These are phyloP conservation scores for Angomonas deanei DNA, from an alignment of 208 protist genomes.

Conservation along the genomic window DNA sequence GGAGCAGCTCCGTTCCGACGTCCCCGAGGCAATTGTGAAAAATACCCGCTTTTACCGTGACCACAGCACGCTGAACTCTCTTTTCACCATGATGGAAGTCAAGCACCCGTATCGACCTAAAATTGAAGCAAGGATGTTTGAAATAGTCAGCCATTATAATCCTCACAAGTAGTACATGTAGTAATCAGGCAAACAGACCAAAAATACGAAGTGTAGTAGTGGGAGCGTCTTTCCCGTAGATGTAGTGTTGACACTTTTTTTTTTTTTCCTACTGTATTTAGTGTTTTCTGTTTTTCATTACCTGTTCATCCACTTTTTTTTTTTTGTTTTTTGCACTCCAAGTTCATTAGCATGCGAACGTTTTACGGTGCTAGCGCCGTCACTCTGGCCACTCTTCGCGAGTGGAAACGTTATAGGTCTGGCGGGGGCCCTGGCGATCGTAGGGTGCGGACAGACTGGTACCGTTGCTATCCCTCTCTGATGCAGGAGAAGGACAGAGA, in stretches of 20 bases:
- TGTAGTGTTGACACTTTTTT: not conserved
- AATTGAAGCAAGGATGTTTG: slow-evolving; percentile 64
- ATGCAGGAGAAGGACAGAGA: slow-evolving; percentile 89
- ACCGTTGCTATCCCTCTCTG: slow-evolving; percentile 83
- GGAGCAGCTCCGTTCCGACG: slow-evolving; percentile 82
- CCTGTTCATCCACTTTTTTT: not conserved
- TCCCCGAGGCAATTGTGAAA: slow-evolving; percentile 54
- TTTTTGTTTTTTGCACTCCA: slow-evolving; percentile 3
- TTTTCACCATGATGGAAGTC: slow-evolving; percentile 82
- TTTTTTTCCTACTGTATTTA: too few relatives aligned
- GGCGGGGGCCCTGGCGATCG: slow-evolving; percentile 77
- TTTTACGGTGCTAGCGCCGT: not conserved
- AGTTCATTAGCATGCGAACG: not conserved
- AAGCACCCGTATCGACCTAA: slow-evolving; percentile 61
- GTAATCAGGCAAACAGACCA: not conserved
- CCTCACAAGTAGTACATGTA: not conserved
- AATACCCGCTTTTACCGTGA: slow-evolving; percentile 83
- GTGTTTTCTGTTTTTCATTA: slow-evolving; percentile 8
- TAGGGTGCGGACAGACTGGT: slow-evolving; percentile 82
- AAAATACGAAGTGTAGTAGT: slow-evolving; percentile 7
- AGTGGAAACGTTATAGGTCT: slow-evolving; percentile 40
- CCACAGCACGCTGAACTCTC: slow-evolving; percentile 59
- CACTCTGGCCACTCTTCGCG: too few relatives aligned
- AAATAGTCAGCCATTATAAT: slow-evolving; percentile 61
- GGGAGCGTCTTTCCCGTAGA: not conserved